Evolutionary conservation across 106 monocot species (phyloP).

Genomic region (Acanthochlamys bracteata): DNA sequence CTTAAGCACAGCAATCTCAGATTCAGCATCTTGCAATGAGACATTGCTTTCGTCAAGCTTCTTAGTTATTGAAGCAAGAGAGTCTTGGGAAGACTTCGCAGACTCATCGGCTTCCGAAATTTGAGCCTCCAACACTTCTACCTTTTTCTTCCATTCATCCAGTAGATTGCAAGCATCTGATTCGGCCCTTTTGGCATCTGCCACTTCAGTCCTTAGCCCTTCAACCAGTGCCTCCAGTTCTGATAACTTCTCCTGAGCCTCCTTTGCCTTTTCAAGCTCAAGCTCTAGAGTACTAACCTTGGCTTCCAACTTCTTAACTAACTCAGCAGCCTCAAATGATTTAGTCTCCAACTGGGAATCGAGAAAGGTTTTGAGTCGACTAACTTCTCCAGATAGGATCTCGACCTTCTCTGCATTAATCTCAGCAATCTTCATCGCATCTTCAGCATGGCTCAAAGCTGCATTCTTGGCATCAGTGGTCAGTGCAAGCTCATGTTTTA

Average conservation of each 20-base stretch:
- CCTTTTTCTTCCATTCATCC: constrained; percentile 53
- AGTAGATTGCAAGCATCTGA: constrained; percentile 21
- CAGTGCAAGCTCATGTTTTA: constrained; percentile 40
- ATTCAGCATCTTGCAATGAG: constrained; percentile 22
- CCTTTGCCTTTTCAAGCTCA: constrained; percentile 48
- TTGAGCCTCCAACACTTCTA: constrained; percentile 24
- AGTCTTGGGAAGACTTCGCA: constrained; percentile 23
- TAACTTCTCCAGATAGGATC: constrained; percentile 30
- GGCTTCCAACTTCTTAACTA: constrained; percentile 22
- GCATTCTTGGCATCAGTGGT: constrained; percentile 46
- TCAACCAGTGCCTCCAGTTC: constrained; percentile 40
- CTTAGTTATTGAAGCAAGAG: constrained; percentile 22
- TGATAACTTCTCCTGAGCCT: constrained; percentile 27
- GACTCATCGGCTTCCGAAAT: constrained; percentile 36
- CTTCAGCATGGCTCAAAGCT: constrained; percentile 46
- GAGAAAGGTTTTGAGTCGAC: constrained; percentile 31
- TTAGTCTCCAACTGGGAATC: constrained; percentile 43
- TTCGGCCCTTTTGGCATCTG: constrained; percentile 37
- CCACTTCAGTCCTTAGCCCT: constrained; percentile 29
- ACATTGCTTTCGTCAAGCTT: constrained; percentile 35
- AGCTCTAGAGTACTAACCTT: constrained; percentile 32
- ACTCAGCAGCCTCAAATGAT: constrained; percentile 18
- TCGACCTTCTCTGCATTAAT: constrained; percentile 46
- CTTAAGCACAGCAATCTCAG: constrained; percentile 22
- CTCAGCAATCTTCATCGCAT: constrained; percentile 50